Percentiles rank a stretch among this genome's conserved stretches.
These are phyloP conservation scores for Globisporangium heterothallicum DNA, from an alignment of 352 stramenopile genomes.

Conservation along the genomic window DNA sequence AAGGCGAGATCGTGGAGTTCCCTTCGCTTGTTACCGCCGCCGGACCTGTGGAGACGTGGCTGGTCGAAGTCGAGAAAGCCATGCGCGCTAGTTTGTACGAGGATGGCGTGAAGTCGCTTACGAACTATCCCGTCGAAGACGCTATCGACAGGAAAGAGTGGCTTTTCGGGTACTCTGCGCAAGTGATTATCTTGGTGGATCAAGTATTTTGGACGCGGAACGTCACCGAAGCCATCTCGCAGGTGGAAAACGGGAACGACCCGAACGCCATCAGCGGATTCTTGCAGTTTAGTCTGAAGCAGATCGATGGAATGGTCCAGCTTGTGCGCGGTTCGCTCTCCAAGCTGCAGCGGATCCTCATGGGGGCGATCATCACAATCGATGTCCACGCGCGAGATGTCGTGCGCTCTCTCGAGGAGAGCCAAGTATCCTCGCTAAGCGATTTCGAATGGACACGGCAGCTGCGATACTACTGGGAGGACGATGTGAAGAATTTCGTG, in stretches of 20 bases:
- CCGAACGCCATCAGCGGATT: constrained; percentile 73
- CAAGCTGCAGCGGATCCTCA: constrained; percentile 86
- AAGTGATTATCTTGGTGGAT: constrained; percentile 87
- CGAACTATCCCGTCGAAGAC: constrained; percentile 83
- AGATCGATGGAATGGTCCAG: constrained; percentile 92
- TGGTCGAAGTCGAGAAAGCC: constrained; percentile 84
- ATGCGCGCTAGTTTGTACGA: constrained; percentile 87
- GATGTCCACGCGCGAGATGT: constrained; percentile 90
- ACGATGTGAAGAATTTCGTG: constrained; percentile 84
- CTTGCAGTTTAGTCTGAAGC: constrained; percentile 84
- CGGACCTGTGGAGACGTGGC: constrained; percentile 84
- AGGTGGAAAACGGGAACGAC: constrained; percentile 67
- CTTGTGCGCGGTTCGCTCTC: constrained; percentile 79
- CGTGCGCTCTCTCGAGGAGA: constrained; percentile 76
- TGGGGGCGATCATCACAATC: constrained; percentile 90
- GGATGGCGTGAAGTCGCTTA: constrained; percentile 76
- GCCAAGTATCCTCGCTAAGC: constrained; percentile 67
- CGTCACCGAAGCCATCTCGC: constrained; percentile 71
- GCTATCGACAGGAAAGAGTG: constrained; percentile 86
- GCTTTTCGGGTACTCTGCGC: constrained; percentile 87
- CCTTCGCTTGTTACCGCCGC: constrained; percentile 67
- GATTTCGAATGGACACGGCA: constrained; percentile 92
- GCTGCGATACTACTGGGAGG: constrained; percentile 86
- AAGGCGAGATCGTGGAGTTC: constrained; percentile 85
- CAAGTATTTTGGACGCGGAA: constrained; percentile 91